A percentile compares a stretch with the other conserved stretches of the same genome.
These are phyloP conservation scores for Cryomyces antarcticus DNA, from an alignment of 495 filamentous ascomycete genomes.

Conservation along the genomic window DNA sequence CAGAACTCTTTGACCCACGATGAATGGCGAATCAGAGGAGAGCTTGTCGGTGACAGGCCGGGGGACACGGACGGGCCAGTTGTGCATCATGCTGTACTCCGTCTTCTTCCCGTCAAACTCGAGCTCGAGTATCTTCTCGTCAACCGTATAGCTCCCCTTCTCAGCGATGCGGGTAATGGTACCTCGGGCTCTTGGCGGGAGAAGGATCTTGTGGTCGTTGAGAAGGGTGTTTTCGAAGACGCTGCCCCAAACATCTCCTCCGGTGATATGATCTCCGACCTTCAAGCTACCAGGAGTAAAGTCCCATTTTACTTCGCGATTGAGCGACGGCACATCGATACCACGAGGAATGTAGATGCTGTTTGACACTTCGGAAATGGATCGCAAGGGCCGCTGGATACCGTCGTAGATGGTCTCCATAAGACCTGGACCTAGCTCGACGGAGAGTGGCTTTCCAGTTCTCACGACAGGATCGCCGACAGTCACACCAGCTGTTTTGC, in stretches of 20 bases:
- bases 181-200: constrained; percentile 79
- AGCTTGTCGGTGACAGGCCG: constrained; percentile 80
- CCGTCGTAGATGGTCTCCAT: constrained; percentile 99
- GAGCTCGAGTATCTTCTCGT: constrained; percentile 83
- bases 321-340: constrained; percentile 70
- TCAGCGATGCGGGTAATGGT: constrained; percentile 79
- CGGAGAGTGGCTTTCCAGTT: constrained; percentile 86
- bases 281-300: constrained; percentile 71
- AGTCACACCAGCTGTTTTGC: constrained; percentile 58
- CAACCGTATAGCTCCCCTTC: constrained; percentile 83
- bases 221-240: constrained; percentile 95
- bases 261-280: constrained; percentile 90
- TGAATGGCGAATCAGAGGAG: constrained; percentile 67
- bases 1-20: constrained; percentile 90
- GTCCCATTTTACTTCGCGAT: constrained; percentile 83
- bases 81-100: constrained; percentile 92
- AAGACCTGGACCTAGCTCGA: constrained; percentile 90
- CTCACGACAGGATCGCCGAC: constrained; percentile 84
- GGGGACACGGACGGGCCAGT: constrained; percentile 95
- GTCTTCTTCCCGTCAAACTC: constrained; percentile 94
- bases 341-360: constrained; percentile 96
- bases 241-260: constrained; percentile 82
- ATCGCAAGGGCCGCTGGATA: constrained; percentile 83
- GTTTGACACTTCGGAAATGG: constrained; percentile 52
- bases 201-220: constrained; percentile 80